Percentiles rank a stretch among this genome's conserved stretches.
Evolutionary conservation across 805 yeast species (phyloP).

Genomic region (Barnettozyma pratensis): DNA sequence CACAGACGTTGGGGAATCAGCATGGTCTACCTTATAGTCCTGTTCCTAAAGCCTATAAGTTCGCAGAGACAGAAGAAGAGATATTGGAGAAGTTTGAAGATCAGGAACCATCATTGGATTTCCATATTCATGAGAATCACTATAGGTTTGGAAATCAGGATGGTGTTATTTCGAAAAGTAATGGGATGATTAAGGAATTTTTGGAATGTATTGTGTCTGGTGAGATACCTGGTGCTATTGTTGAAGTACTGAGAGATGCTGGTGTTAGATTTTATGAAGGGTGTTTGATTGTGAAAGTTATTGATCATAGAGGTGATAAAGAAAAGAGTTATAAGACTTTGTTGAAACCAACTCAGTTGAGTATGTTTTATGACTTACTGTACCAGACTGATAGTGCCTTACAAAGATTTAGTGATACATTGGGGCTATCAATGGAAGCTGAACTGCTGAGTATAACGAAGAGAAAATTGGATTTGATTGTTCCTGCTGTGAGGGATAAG

Average conservation of each 20-base stretch:
- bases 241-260: slow-evolving; percentile 85
- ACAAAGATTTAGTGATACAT: slow-evolving; percentile 65
- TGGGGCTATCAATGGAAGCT: slow-evolving; percentile 81
- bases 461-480: slow-evolving; percentile 70
- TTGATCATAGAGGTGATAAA: slow-evolving; percentile 60
- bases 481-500: slow-evolving; percentile 34
- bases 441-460: slow-evolving; percentile 76
- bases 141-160: slow-evolving; percentile 90
- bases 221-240: slow-evolving; percentile 81
- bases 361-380: slow-evolving; percentile 79
- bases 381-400: slow-evolving; percentile 74
- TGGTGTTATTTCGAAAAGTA: slow-evolving; percentile 75
- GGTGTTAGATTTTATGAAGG: slow-evolving; percentile 86
- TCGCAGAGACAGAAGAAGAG: slow-evolving; percentile 67
- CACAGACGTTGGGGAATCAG: slow-evolving; percentile 26
- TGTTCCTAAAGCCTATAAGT: slow-evolving; percentile 44
- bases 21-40: slow-evolving; percentile 17
- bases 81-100: slow-evolving; percentile 72
- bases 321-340: slow-evolving; percentile 66
- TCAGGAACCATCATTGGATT: slow-evolving; percentile 75
- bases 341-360: slow-evolving; percentile 72
- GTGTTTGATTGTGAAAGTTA: slow-evolving; percentile 77
- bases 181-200: slow-evolving; percentile 74
- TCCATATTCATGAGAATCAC: slow-evolving; percentile 89
- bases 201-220: slow-evolving; percentile 74